phyloP scores from a whole-genome alignment of 1,284 basidiomycete genomes.

The Cutaneotrichosporon sp. region DNA sequence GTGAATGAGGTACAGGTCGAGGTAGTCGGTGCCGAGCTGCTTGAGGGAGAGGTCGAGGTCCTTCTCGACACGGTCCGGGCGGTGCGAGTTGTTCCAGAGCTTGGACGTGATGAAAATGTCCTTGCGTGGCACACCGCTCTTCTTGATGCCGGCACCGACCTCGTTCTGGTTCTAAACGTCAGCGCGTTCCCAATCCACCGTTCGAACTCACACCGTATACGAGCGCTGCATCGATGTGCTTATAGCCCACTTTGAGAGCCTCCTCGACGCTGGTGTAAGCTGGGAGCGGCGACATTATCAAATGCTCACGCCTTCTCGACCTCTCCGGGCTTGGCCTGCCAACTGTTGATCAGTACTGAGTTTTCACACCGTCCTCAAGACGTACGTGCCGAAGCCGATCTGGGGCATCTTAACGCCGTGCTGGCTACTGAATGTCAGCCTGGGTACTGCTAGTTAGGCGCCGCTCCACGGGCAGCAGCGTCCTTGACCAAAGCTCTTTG shows the following conservation, averaged over 20 bases:
- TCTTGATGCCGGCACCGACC: constrained; percentile 63
- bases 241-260: constrained; percentile 67
- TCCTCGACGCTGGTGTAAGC: constrained; percentile 54
- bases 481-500: no score
- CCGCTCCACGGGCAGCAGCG: no score
- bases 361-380: no score
- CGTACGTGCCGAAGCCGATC: constrained; percentile 71
- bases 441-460: neutral
- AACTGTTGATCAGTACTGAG: neutral
- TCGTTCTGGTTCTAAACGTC: constrained; percentile 79
- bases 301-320: constrained; percentile 52
- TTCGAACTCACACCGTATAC: no score
- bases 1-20: constrained; percentile 80
- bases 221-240: constrained; percentile 72
- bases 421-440: constrained; percentile 15
- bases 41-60: constrained; percentile 69
- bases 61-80: constrained; percentile 57
- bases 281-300: neutral
- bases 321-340: constrained; percentile 56
- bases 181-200: no score
- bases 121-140: constrained; percentile 69
- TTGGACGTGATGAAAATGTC: constrained; percentile 79
- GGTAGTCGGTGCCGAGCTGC: constrained; percentile 65
- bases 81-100: constrained; percentile 37
- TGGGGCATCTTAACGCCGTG: constrained; percentile 54